Conservation (phyloP, 257 asterid species). For the Lithospermum erythrorhizon region DNA sequence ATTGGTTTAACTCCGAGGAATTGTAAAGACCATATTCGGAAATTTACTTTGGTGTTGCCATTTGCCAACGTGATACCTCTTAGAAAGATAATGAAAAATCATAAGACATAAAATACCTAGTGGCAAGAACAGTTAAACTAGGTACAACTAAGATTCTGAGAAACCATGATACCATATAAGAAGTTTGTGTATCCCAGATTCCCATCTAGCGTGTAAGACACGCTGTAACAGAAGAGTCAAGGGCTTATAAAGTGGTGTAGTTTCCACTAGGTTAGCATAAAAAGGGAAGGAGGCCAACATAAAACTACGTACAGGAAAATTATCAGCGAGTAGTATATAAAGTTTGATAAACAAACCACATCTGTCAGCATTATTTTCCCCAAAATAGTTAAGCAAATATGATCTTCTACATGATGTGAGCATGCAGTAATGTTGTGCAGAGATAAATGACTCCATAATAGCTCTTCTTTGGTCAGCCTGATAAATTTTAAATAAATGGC, state of each 20-base stretch:
- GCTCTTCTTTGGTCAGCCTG: constrained; percentile 79
- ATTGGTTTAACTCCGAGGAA: too few relatives aligned
- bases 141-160: not conserved
- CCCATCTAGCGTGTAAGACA: not conserved
- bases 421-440: constrained; percentile 75
- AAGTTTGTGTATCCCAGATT: not conserved
- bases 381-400: constrained; percentile 76
- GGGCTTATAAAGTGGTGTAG: not conserved
- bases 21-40: too few relatives aligned
- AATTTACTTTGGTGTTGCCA: too few relatives aligned
- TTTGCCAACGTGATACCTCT: too few relatives aligned
- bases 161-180: not conserved
- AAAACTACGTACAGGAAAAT: not conserved
- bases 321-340: not conserved
- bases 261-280: not conserved
- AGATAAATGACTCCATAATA: constrained; percentile 61
- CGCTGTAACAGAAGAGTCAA: not conserved
- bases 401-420: constrained; percentile 86
- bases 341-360: constrained; percentile 44
- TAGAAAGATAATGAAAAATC: too few relatives aligned
- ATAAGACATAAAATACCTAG: too few relatives aligned
- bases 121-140: not conserved
- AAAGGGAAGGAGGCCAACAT: not conserved
- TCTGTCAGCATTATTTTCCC: constrained; percentile 40
- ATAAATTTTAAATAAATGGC: constrained; percentile 10